Evolutionary conservation across 768 basidiomycete genomes (phyloP), one percentile per base, ranked within the genome.

Genomic region (Rhizopogon roseolus): DNA sequence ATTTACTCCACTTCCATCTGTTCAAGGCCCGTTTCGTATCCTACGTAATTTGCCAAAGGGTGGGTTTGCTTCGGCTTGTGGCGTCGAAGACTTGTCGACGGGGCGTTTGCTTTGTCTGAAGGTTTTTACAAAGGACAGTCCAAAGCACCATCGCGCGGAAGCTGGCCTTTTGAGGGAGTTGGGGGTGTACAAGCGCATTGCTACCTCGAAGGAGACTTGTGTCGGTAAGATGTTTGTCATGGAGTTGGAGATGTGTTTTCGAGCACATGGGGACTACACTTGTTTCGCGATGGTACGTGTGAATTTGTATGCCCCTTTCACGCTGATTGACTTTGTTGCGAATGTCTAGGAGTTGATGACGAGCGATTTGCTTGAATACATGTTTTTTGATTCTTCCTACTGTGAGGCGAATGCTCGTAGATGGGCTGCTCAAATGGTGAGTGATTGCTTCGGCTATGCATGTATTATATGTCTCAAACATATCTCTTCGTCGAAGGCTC

Each of bases 351-450:
- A 73, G 49, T 62, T 77, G 41, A 73, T 77, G 76, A 49, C 64
- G 4, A 63, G 62, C 19, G 73, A 77, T 37, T 59, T 78, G 17
- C 49, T 58, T 28, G 57, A 63, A n/a, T 64, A 73, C 19, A 41
- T 77, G 32, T 32, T 7, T 5, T 34, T 32, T n/a, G 49, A 66
- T 7, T 57, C 66, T 5, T 61, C 57, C n/a, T 51, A 60, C 16
- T 64, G 63, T 37, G 57, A 45, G 38, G n/a, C 50, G 28, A 62
- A 73, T 54, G 69, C 69, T 17, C 67, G 64, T 41, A 64, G 59
- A 36, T 78, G 76, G 76, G 66, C 64, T 41, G 73, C 70, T 50
- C 76, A 77, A 55, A 66, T 74, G 3, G 76, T 76, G 40, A 17
- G 63, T 32, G 29, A 17, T 34, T 38, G 19, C 38, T 61, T 48